Conservation (phyloP, 2,329 filamentous ascomycete species). For the Apiospora arundinis region DNA sequence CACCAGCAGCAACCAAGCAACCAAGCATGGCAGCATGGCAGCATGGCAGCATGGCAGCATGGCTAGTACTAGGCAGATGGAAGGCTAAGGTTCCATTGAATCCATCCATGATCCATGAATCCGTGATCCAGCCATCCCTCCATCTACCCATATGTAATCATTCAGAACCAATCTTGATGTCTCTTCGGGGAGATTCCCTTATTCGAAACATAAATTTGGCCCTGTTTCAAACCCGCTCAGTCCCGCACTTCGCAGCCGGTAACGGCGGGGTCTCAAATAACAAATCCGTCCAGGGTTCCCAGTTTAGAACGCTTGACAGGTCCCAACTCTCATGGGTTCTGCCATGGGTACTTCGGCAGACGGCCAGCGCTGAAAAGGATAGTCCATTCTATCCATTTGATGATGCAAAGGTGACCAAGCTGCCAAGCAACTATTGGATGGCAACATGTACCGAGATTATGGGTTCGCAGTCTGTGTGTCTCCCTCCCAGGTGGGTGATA, state of each 20-base stretch:
- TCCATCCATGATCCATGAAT: conserved; percentile 16
- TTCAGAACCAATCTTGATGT: conserved; percentile 2
- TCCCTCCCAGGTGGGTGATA: background rate
- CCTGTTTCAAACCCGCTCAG: conserved; percentile 5
- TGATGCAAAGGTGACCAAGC: background rate
- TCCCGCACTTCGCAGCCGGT: conserved; percentile 11
- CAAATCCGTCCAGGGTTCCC: conserved; percentile 3
- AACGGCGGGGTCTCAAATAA: conserved; percentile 13
- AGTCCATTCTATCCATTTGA: too few relatives aligned
- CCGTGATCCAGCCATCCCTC: conserved; percentile 7
- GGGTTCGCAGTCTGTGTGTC: background rate
- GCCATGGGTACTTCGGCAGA: background rate
- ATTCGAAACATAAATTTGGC: conserved; percentile 16
- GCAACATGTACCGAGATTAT: conserved; percentile 5
- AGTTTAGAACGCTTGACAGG: background rate
- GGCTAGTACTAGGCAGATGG: background rate
- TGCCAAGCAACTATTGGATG: background rate
- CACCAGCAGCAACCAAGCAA: too few relatives aligned
- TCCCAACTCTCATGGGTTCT: too few relatives aligned
- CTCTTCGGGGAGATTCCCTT: conserved; percentile 6
- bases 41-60: background rate
- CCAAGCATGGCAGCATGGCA: background rate
- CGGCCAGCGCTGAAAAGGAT: too few relatives aligned
- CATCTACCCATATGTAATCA: conserved; percentile 17
- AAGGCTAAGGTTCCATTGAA: background rate